phyloP scores from a whole-genome alignment of 2,329 filamentous ascomycete genomes.

The Tolypocladium pustulatum region DNA sequence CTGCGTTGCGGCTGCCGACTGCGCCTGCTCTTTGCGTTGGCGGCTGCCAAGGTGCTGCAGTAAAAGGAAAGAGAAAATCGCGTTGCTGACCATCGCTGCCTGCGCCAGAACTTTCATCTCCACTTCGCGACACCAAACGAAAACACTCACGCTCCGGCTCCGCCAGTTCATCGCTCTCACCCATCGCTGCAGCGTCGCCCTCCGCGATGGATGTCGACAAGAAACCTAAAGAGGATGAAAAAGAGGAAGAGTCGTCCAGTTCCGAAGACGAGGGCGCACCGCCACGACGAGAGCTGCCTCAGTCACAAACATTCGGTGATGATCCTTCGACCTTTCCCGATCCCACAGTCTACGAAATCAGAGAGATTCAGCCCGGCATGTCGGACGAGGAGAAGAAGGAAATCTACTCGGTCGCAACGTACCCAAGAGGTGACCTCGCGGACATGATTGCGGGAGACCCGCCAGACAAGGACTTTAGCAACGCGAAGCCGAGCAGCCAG shows the following conservation, averaged over 20 bases:
- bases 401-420: constrained; percentile 79
- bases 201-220: constrained; percentile 50
- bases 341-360: constrained; percentile 90
- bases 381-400: constrained; percentile 74
- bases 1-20: not conserved
- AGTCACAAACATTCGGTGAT: constrained; percentile 82
- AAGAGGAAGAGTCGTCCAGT: constrained; percentile 34
- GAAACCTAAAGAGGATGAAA: constrained; percentile 32
- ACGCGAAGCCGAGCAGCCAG: constrained; percentile 84
- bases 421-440: constrained; percentile 69
- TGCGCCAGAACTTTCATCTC: constrained; percentile 40
- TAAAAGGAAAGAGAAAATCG: not conserved
- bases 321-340: constrained; percentile 88
- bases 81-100: not conserved
- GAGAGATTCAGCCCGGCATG: constrained; percentile 63
- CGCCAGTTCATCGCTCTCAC: constrained; percentile 50
- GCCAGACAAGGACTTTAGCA: constrained; percentile 93
- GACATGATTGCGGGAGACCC: constrained; percentile 82
- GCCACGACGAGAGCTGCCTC: constrained; percentile 54
- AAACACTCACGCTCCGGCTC: constrained; percentile 45
- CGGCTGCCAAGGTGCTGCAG: not conserved
- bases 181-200: constrained; percentile 38
- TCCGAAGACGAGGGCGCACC: constrained; percentile 51
- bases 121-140: constrained; percentile 40
- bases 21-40: not conserved